Conservation (phyloP, 768 basidiomycete genomes). For the Gloeopeniophorella convolvens region DNA sequence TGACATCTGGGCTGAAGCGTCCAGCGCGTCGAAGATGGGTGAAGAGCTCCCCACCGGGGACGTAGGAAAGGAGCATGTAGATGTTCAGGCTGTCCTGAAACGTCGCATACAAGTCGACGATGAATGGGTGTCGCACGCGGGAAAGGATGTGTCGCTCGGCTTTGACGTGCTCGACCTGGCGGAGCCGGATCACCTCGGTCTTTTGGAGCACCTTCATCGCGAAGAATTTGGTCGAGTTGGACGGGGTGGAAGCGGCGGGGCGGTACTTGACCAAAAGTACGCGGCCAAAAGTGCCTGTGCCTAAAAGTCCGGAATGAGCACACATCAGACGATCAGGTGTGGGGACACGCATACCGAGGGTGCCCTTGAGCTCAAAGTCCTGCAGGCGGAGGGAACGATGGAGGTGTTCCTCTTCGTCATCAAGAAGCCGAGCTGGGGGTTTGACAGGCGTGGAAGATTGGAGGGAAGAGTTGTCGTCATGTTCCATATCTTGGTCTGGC, state of each 20-base stretch:
- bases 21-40: slow-evolving; percentile 92
- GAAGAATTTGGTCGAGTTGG: slow-evolving; percentile 55
- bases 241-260: slow-evolving; percentile 35
- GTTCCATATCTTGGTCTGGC: slow-evolving; percentile 15
- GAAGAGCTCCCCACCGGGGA: slow-evolving; percentile 96
- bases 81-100: slow-evolving; percentile 96
- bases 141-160: slow-evolving; percentile 93
- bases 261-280: slow-evolving; percentile 85
- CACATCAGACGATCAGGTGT: not conserved
- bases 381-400: slow-evolving; percentile 54
- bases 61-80: slow-evolving; percentile 96
- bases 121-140: slow-evolving; percentile 87
- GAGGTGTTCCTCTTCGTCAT: slow-evolving; percentile 65
- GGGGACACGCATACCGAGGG: slow-evolving; percentile 59
- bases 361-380: slow-evolving; percentile 77
- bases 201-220: slow-evolving; percentile 90
- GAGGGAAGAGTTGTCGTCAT: slow-evolving; percentile 11
- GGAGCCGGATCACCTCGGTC: slow-evolving; percentile 77
- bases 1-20: slow-evolving; percentile 94
- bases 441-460: slow-evolving; percentile 21
- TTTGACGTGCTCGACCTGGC: slow-evolving; percentile 97
- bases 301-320: slow-evolving; percentile 32
- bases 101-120: slow-evolving; percentile 93
- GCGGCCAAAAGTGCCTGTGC: slow-evolving; percentile 93
- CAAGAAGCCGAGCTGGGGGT: slow-evolving; percentile 53